Conservation (phyloP, 2,329 filamentous ascomycete genomes). For the Colletotrichum coccodes region DNA sequence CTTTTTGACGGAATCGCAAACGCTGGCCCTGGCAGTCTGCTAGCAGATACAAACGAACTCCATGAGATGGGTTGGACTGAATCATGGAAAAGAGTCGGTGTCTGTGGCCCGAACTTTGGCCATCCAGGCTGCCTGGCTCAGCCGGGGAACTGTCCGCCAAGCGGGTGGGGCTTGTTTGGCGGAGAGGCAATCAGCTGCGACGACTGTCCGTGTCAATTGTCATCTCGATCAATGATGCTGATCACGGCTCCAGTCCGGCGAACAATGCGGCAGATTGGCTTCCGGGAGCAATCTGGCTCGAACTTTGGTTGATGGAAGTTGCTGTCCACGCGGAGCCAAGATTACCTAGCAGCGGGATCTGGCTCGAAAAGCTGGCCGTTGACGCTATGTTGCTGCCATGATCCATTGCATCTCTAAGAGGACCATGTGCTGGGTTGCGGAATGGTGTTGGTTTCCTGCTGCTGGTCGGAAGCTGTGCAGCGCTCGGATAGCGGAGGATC, state of each 20-base stretch:
- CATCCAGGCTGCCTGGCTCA: too few relatives aligned
- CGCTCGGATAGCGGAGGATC: slow-evolving; percentile 6
- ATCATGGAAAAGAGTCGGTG: background rate
- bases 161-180: background rate
- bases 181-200: background rate
- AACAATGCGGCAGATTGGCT: background rate
- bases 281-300: background rate
- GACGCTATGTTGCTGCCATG: background rate
- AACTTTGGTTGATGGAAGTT: slow-evolving; percentile 7
- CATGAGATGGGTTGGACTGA: background rate
- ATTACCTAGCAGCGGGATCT: background rate
- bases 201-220: slow-evolving; percentile 1
- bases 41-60: background rate
- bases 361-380: background rate
- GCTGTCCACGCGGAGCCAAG: background rate
- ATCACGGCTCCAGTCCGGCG: background rate
- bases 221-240: slow-evolving; percentile 1
- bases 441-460: slow-evolving; percentile 4
- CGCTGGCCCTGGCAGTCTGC: background rate
- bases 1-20: background rate
- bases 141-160: background rate
- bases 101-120: background rate
- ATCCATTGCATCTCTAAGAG: background rate
- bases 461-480: slow-evolving; percentile 1
- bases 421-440: background rate